A percentile compares a stretch with the other conserved stretches of the same genome.
These are phyloP conservation scores for Rhynchospora pubera DNA, from an alignment of 176 grass and related monocot species.

Conservation along the genomic window DNA sequence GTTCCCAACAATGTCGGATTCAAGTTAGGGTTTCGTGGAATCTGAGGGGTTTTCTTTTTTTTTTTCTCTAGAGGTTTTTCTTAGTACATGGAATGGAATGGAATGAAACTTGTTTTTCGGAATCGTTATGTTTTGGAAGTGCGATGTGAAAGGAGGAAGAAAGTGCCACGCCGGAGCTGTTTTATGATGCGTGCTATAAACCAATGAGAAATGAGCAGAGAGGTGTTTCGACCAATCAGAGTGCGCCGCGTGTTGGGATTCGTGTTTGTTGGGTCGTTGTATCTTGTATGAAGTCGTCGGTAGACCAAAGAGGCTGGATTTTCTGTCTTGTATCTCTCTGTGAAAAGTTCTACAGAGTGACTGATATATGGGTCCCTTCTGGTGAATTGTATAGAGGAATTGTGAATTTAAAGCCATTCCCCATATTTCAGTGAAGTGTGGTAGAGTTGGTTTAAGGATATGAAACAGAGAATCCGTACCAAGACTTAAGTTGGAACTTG, in stretches of 20 bases:
- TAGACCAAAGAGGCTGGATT: neutral
- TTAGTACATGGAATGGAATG: neutral
- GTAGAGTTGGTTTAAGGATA: no score
- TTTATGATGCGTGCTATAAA: conserved; percentile 11
- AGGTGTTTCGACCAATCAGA: conserved; percentile 24
- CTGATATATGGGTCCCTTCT: no score
- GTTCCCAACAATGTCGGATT: neutral
- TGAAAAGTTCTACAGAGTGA: neutral
- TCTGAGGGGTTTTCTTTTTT: neutral
- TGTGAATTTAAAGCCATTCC: neutral
- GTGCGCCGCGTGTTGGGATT: neutral
- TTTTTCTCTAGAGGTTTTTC: neutral
- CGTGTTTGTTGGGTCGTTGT: neutral
- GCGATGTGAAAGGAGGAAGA: neutral
- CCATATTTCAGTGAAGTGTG: neutral
- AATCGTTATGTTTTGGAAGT: no score
- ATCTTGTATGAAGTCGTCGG: neutral
- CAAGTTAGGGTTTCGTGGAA: neutral
- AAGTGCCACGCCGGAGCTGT: neutral
- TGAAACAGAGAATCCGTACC: neutral
- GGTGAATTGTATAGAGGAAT: no score
- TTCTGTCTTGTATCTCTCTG: neutral
- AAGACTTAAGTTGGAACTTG: neutral
- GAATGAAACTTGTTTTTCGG: neutral
- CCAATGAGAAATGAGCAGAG: conserved; percentile 26